A percentile compares a stretch with the other conserved stretches of the same genome.
phyloP scores from a whole-genome alignment of 2,329 filamentous ascomycete genomes.

The Zalaria sp. region DNA sequence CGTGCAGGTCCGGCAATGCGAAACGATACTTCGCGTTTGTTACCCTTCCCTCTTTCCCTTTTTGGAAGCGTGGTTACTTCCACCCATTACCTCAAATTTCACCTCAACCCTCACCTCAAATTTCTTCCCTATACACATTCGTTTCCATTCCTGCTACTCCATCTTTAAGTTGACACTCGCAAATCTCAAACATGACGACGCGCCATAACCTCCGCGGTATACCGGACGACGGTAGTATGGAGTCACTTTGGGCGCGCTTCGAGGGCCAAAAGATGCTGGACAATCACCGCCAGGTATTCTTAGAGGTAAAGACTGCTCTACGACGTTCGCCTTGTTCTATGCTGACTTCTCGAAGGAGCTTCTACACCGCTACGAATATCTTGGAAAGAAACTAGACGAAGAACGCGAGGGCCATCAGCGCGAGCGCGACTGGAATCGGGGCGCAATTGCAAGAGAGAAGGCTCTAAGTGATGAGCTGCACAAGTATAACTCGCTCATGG shows the following conservation, averaged over 20 bases:
- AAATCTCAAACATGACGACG: neutral
- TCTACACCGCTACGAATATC: neutral
- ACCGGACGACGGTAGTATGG: neutral
- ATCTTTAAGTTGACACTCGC: too few species aligned
- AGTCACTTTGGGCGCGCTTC: constrained; percentile 13
- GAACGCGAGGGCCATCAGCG: neutral
- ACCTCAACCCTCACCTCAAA: too few species aligned
- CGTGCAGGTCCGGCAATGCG: too few species aligned
- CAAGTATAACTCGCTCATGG: neutral
- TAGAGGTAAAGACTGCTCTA: constrained; percentile 13
- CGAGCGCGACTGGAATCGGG: neutral
- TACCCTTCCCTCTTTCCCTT: too few species aligned
- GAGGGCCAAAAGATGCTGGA: constrained; percentile 17
- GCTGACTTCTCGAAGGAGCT: neutral
- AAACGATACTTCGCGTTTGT: too few species aligned
- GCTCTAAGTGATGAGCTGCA: neutral
- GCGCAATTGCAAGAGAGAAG: neutral
- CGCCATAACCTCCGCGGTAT: neutral
- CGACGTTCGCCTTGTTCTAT: too few species aligned
- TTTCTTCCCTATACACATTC: too few species aligned
- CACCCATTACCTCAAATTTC: too few species aligned
- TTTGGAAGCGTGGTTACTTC: too few species aligned
- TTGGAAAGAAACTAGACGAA: neutral
- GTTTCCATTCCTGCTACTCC: too few species aligned
- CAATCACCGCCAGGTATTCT: constrained; percentile 17